A percentile compares a stretch with the other conserved stretches of the same genome.
Conservation (phyloP, 2,329 filamentous ascomycete genomes). For the Aspergillus glaucus region DNA sequence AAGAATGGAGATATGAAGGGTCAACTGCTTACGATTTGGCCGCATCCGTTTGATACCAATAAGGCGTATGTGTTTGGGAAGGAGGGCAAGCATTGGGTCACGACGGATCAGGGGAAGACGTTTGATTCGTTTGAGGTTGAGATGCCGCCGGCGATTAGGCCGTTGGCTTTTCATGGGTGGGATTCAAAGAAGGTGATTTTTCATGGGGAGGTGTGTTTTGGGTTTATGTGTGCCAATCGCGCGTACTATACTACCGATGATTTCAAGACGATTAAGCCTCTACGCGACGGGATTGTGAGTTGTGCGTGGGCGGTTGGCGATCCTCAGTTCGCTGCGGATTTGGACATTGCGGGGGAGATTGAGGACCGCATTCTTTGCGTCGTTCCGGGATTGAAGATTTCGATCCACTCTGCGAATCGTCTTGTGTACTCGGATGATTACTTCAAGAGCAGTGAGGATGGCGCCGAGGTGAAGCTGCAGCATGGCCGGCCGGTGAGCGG, state of each 20-base stretch:
- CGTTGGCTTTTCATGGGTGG: slow-evolving; percentile 72
- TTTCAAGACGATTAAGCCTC: slow-evolving; percentile 62
- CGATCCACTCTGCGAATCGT: slow-evolving; percentile 66
- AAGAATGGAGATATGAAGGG: slow-evolving; percentile 49
- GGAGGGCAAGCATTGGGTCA: slow-evolving; percentile 69
- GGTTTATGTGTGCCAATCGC: slow-evolving; percentile 57
- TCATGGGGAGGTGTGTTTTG: slow-evolving; percentile 64
- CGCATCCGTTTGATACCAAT: slow-evolving; percentile 71
- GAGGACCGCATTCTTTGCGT: slow-evolving; percentile 73
- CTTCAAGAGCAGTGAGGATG: slow-evolving; percentile 55
- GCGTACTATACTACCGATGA: slow-evolving; percentile 75
- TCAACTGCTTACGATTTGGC: slow-evolving; percentile 54
- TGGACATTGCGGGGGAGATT: slow-evolving; percentile 58
- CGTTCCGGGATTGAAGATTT: slow-evolving; percentile 64
- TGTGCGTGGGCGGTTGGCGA: slow-evolving; percentile 86
- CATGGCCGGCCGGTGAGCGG: slow-evolving; percentile 68
- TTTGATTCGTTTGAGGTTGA: slow-evolving; percentile 70
- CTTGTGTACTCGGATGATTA: slow-evolving; percentile 77
- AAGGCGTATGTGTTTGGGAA: slow-evolving; percentile 75
- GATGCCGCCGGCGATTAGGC: slow-evolving; percentile 41
- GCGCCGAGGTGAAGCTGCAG: slow-evolving; percentile 69
- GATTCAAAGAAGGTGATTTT: slow-evolving; percentile 84
- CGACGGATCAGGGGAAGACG: slow-evolving; percentile 70
- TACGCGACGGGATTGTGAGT: slow-evolving; percentile 63
- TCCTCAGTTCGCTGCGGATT: slow-evolving; percentile 52